Conservation (phyloP, 2,329 filamentous ascomycete genomes). For the Calycina herbarum region DNA sequence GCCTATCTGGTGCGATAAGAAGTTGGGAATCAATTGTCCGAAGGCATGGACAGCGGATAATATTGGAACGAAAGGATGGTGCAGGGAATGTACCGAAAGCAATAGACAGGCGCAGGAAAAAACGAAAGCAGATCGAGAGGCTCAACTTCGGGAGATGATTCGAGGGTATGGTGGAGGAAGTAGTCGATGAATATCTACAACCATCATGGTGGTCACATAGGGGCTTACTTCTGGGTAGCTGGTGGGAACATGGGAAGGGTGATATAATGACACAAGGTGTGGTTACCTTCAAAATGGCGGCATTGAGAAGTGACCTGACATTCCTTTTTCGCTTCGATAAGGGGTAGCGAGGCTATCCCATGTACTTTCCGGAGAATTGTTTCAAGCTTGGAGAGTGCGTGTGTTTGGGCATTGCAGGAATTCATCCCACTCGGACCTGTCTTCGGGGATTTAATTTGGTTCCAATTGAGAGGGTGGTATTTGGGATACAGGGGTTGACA, state of each 20-base stretch:
- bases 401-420: neutral
- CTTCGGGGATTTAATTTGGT: neutral
- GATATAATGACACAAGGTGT: neutral
- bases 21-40: neutral
- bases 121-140: neutral
- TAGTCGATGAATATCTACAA: neutral
- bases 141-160: neutral
- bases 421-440: neutral
- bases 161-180: neutral
- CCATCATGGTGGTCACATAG: neutral
- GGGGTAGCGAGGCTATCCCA: conserved; percentile 1
- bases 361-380: neutral
- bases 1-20: neutral
- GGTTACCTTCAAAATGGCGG: neutral
- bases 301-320: neutral
- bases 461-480: neutral
- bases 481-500: neutral
- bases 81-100: neutral
- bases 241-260: neutral
- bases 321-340: neutral
- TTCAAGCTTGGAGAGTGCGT: neutral
- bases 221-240: neutral
- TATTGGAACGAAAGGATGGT: neutral
- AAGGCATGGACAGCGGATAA: neutral
- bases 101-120: neutral